phyloP scores from a whole-genome alignment of 2,329 filamentous ascomycete genomes.

The Helotiales sp. region DNA sequence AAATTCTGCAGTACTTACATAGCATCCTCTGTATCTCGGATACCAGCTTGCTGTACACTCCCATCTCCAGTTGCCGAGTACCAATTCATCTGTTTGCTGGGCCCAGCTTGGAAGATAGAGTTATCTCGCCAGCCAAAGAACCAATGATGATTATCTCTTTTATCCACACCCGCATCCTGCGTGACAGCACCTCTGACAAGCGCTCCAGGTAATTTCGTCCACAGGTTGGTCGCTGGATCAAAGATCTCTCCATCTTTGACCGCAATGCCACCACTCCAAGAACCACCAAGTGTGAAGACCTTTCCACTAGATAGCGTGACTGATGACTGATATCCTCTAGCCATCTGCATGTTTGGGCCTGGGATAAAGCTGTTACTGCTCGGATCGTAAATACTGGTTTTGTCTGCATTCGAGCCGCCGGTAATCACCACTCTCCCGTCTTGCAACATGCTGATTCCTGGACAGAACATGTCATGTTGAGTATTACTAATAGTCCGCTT shows the following conservation, averaged over 20 bases:
- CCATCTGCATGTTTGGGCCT: background rate
- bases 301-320: background rate
- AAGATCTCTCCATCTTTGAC: slow-evolving; percentile 54
- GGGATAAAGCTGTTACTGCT: background rate
- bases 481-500: slow-evolving; percentile 47
- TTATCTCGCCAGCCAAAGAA: slow-evolving; percentile 34
- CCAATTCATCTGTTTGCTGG: slow-evolving; percentile 58
- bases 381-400: slow-evolving; percentile 4
- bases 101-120: slow-evolving; percentile 35
- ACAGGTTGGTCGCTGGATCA: slow-evolving; percentile 50
- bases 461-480: slow-evolving; percentile 44
- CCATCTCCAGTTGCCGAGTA: slow-evolving; percentile 54
- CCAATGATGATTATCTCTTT: slow-evolving; percentile 60
- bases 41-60: slow-evolving; percentile 49
- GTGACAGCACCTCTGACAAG: slow-evolving; percentile 57
- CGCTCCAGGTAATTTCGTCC: slow-evolving; percentile 51
- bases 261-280: background rate
- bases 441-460: background rate
- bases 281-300: slow-evolving; percentile 5
- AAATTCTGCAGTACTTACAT: slow-evolving; percentile 65
- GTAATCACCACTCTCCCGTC: slow-evolving; percentile 3
- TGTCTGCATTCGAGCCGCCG: background rate
- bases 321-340: slow-evolving; percentile 4
- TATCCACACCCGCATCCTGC: slow-evolving; percentile 49
- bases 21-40: slow-evolving; percentile 51